Evolutionary conservation across 2,329 filamentous ascomycete species (phyloP).

Genomic region (Akanthomyces lecanii): DNA sequence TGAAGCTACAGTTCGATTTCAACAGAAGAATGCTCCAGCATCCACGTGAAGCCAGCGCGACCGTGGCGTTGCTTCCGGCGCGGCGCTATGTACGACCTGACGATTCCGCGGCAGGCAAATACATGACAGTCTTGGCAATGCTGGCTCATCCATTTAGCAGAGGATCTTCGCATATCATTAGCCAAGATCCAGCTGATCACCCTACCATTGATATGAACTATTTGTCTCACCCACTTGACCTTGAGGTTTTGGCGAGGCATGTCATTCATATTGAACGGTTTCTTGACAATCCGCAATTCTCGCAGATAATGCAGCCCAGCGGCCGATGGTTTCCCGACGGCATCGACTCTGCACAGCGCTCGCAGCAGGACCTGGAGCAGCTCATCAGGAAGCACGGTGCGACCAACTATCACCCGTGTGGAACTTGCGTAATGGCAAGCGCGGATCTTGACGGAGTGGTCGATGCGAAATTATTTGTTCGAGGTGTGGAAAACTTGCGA

Average conservation of each 20-base stretch:
- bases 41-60: not conserved
- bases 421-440: slow-evolving; percentile 37
- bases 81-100: not conserved
- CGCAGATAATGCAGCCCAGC: slow-evolving; percentile 25
- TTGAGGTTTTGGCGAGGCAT: slow-evolving; percentile 46
- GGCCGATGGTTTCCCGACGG: slow-evolving; percentile 20
- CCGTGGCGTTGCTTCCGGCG: no score
- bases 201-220: slow-evolving; percentile 54
- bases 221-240: slow-evolving; percentile 51
- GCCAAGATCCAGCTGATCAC: slow-evolving; percentile 34
- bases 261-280: slow-evolving; percentile 32
- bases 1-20: no score
- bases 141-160: slow-evolving; percentile 58
- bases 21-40: not conserved
- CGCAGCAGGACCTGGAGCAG: slow-evolving; percentile 26
- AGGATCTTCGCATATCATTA: slow-evolving; percentile 53
- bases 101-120: not conserved
- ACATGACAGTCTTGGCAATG: not conserved
- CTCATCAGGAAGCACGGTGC: slow-evolving; percentile 32
- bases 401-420: slow-evolving; percentile 32
- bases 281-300: slow-evolving; percentile 35
- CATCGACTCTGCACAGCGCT: slow-evolving; percentile 15
- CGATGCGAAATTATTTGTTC: slow-evolving; percentile 37
- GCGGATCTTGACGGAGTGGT: slow-evolving; percentile 40
- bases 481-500: slow-evolving; percentile 39